Evolutionary conservation across 345 rosid species (phyloP).

Genomic region (Odontarrhena argentea): DNA sequence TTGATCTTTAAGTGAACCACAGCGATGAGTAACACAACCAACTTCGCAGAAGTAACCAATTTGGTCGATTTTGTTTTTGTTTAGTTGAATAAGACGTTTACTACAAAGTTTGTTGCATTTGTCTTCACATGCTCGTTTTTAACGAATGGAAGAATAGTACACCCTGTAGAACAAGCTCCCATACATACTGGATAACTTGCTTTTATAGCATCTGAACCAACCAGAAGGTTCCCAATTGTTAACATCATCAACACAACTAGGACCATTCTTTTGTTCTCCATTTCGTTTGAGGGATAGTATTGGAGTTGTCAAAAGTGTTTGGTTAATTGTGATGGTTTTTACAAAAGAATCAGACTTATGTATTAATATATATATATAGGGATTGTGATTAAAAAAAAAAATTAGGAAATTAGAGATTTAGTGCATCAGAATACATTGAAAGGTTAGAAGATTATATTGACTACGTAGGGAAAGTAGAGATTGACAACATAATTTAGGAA

Average conservation of each 20-base stretch:
- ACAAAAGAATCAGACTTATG: too few relatives aligned
- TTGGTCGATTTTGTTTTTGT: neutral
- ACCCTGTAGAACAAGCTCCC: neutral
- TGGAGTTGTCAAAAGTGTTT: too few relatives aligned
- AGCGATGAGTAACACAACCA: neutral
- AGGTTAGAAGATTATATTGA: too few relatives aligned
- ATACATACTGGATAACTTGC: neutral
- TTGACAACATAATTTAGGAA: too few relatives aligned
- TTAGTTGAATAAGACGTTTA: neutral
- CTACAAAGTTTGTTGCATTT: neutral
- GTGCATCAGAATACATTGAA: too few relatives aligned
- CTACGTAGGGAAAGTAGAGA: too few relatives aligned
- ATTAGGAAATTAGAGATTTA: too few relatives aligned
- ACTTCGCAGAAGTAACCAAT: neutral
- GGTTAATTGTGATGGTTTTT: too few relatives aligned
- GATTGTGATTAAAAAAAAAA: too few relatives aligned
- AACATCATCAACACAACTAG: slow-evolving; percentile 4
- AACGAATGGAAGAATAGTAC: neutral
- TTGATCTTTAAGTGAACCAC: neutral
- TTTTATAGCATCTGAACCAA: neutral
- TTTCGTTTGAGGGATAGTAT: neutral
- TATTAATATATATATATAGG: too few relatives aligned
- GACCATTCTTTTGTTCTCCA: slow-evolving; percentile 8
- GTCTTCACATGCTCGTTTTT: neutral
- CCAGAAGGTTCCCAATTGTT: slow-evolving; percentile 1